Evolutionary conservation across 2,329 filamentous ascomycete genomes (phyloP).

Genomic region (Ambrosiella xylebori): DNA sequence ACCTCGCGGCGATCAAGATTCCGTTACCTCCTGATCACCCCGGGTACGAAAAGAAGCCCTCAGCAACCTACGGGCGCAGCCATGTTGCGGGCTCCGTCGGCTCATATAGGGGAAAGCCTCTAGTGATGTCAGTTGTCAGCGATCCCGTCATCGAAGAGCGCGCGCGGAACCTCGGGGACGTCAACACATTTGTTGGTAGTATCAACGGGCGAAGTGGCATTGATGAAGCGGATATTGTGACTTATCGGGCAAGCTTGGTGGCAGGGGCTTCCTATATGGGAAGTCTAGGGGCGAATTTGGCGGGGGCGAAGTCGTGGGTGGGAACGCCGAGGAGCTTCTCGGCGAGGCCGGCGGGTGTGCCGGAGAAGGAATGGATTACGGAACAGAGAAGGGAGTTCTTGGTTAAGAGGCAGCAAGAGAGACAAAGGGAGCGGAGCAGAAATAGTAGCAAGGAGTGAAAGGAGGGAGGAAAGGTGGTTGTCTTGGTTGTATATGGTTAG

Average conservation of each 20-base stretch:
- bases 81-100: conserved; percentile 25
- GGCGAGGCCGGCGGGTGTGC: not conserved
- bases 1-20: conserved; percentile 7
- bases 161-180: conserved; percentile 30
- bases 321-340: not conserved
- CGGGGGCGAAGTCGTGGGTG: not conserved
- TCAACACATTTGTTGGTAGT: conserved; percentile 35
- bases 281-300: not conserved
- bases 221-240: conserved; percentile 28
- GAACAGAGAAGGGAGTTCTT: conserved; percentile 16
- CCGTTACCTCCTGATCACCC: conserved; percentile 10
- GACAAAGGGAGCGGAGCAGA: not conserved
- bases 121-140: conserved; percentile 34
- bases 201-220: conserved; percentile 33
- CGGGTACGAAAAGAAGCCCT: not conserved
- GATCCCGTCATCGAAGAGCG: conserved; percentile 31
- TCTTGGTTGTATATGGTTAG: too few species aligned
- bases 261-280: not conserved
- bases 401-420: conserved; percentile 10
- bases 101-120: conserved; percentile 36
- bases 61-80: not conserved
- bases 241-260: conserved; percentile 25
- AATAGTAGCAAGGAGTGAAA: not conserved
- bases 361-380: conserved; percentile 23
- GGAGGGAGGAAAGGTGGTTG: conserved; percentile 17